phyloP scores from a whole-genome alignment of 805 yeast species.

The Wickerhamomyces alni region DNA sequence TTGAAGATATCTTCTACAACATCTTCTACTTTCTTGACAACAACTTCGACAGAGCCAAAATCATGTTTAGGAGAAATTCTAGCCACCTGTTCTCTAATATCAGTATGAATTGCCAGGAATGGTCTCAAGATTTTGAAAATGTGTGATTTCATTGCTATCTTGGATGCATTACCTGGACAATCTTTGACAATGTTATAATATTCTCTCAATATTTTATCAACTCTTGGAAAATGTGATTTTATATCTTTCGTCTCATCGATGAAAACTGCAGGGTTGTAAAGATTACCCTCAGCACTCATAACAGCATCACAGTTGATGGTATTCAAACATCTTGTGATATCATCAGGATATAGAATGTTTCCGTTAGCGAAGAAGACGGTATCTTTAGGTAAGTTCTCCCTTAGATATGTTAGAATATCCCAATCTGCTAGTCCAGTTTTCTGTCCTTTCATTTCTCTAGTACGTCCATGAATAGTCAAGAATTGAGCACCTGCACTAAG shows the following conservation, averaged over 20 bases:
- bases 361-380: conserved; percentile 95
- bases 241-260: conserved; percentile 40
- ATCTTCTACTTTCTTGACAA: conserved; percentile 62
- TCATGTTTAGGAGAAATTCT: conserved; percentile 36
- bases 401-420: conserved; percentile 65
- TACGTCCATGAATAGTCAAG: conserved; percentile 89
- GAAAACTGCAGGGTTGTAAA: conserved; percentile 91
- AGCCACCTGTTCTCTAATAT: conserved; percentile 71
- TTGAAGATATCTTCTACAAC: conserved; percentile 53
- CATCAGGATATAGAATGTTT: conserved; percentile 85
- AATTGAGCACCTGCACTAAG: conserved; percentile 93
- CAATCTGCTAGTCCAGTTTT: conserved; percentile 94
- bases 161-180: conserved; percentile 53
- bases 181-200: conserved; percentile 71
- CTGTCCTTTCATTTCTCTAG: conserved; percentile 97
- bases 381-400: conserved; percentile 70
- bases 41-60: conserved; percentile 43
- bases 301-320: conserved; percentile 78
- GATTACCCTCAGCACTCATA: conserved; percentile 96
- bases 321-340: conserved; percentile 61
- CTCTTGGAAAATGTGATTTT: conserved; percentile 75
- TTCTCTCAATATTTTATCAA: conserved; percentile 77
- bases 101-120: conserved; percentile 73
- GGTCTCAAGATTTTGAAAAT: conserved; percentile 80
- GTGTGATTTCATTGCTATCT: conserved; percentile 84